These are phyloP conservation scores for Populus trichocarpa DNA, from an alignment of 441 rosid species.

Conservation along the genomic window DNA sequence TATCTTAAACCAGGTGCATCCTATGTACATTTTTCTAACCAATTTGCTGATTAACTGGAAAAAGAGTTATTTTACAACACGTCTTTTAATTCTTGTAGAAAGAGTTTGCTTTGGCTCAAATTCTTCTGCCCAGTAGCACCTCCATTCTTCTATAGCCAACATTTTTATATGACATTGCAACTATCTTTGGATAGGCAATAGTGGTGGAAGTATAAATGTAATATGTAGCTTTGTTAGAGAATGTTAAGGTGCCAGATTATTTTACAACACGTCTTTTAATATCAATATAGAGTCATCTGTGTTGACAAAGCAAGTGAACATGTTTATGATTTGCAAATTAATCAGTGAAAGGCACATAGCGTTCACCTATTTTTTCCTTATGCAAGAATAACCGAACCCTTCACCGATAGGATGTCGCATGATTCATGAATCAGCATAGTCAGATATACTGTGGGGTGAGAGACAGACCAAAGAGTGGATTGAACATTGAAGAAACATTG, in stretches of 20 bases:
- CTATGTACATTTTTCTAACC: neutral
- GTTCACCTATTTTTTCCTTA: neutral
- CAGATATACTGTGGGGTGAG: neutral
- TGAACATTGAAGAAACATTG: neutral
- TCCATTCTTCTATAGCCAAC: neutral
- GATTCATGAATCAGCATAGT: neutral
- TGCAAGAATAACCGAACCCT: neutral
- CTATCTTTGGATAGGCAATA: neutral
- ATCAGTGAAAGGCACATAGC: neutral
- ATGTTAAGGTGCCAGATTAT: neutral
- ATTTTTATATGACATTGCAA: neutral
- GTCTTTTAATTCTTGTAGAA: no score
- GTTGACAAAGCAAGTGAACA: neutral
- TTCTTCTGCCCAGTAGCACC: neutral
- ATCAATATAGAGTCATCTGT: neutral
- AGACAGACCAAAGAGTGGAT: neutral
- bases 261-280: neutral
- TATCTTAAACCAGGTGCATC: neutral
- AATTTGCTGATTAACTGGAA: neutral
- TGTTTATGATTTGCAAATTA: neutral
- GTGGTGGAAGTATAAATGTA: neutral
- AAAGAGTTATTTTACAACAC: no score
- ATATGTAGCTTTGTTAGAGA: neutral
- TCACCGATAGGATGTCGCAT: neutral
- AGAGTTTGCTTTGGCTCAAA: no score